Conservation (phyloP, 208 protist genomes). For the Trypanosoma cruzi region DNA sequence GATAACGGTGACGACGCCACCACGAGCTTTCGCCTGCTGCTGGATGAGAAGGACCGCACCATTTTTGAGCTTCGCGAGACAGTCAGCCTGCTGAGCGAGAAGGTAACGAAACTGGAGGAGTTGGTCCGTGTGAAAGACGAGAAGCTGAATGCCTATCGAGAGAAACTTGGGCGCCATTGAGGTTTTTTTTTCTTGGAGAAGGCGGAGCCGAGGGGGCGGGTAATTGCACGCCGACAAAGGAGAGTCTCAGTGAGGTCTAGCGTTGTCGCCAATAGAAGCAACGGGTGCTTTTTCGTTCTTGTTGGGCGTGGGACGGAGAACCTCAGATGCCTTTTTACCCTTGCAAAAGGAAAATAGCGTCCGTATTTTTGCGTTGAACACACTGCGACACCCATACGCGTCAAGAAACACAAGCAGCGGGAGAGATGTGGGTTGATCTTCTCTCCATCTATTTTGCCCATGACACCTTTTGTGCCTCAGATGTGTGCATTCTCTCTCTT, state of each 20-base stretch:
- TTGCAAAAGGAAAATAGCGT: constrained; percentile 6
- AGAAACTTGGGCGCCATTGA: constrained; percentile 55
- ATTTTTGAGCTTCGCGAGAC: constrained; percentile 93
- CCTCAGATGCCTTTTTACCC: not conserved
- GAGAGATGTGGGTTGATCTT: not conserved
- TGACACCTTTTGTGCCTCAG: not conserved
- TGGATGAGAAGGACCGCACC: constrained; percentile 91
- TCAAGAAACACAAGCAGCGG: not conserved
- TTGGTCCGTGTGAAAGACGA: constrained; percentile 96
- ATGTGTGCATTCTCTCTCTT: not conserved
- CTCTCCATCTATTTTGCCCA: not conserved
- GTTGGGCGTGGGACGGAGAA: not conserved
- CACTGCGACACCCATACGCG: not conserved
- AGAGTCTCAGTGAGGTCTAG: not conserved
- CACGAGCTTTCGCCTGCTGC: constrained; percentile 43
- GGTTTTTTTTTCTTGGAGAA: not conserved
- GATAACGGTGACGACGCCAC: constrained; percentile 11
- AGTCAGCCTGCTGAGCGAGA: constrained; percentile 87
- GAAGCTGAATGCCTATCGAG: constrained; percentile 87
- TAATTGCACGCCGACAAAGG: not conserved
- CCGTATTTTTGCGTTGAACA: constrained; percentile 19
- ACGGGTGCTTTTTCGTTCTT: not conserved
- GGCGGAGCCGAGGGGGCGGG: not conserved
- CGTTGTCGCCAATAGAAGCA: constrained; percentile 6
- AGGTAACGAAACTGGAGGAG: constrained; percentile 96